These are phyloP conservation scores for Ceratobasidium sp. DNA, from an alignment of 1,284 basidiomycete species.

Conservation along the genomic window DNA sequence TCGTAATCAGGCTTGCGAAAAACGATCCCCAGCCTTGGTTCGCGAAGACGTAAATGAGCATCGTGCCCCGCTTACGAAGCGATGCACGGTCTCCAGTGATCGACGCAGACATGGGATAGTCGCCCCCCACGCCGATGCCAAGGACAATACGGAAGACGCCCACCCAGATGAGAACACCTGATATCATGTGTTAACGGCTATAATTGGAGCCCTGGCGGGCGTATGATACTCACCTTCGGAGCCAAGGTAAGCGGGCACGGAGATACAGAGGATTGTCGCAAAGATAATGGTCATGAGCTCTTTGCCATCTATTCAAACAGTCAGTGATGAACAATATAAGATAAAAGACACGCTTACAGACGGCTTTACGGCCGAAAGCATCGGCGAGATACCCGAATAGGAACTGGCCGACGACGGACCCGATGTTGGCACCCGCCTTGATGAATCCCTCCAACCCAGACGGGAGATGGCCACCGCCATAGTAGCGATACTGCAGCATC, in stretches of 20 bases:
- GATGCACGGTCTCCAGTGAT: conserved; percentile 68
- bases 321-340: not conserved
- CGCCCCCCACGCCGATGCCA: conserved; percentile 47
- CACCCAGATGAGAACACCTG: conserved; percentile 45
- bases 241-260: conserved; percentile 41
- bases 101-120: conserved; percentile 53
- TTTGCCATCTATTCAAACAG: conserved; percentile 66
- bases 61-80: conserved; percentile 74
- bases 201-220: conserved; percentile 1
- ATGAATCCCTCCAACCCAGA: conserved; percentile 64
- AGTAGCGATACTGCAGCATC: conserved; percentile 76
- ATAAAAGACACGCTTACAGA: conserved; percentile 60
- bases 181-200: conserved; percentile 15
- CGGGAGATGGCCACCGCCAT: conserved; percentile 65
- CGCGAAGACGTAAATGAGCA: conserved; percentile 79
- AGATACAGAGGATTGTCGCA: conserved; percentile 46
- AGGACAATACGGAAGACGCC: conserved; percentile 46
- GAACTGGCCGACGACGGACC: conserved; percentile 72
- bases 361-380: conserved; percentile 73
- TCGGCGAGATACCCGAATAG: conserved; percentile 75
- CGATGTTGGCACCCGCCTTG: conserved; percentile 51
- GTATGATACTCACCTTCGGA: conserved; percentile 1
- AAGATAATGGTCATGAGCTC: conserved; percentile 82
- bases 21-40: conserved; percentile 82
- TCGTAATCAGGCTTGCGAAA: conserved; percentile 70